phyloP scores from a whole-genome alignment of 768 basidiomycete species.

The Mycena olivaceomarginata region DNA sequence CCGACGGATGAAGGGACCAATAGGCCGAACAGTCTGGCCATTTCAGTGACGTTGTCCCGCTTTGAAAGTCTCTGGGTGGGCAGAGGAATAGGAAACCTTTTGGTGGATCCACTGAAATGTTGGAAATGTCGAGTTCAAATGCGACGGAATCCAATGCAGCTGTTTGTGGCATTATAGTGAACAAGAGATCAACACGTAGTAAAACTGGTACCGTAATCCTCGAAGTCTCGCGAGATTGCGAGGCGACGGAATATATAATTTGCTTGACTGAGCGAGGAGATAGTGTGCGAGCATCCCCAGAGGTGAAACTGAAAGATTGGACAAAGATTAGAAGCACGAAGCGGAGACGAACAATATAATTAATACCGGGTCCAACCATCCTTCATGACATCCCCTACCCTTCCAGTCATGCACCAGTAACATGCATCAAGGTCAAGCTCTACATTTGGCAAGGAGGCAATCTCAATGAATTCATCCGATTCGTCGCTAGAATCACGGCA shows the following conservation, averaged over 20 bases:
- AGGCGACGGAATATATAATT: not conserved
- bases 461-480: not conserved
- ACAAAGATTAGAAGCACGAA: not conserved
- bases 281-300: not conserved
- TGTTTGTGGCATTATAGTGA: not conserved
- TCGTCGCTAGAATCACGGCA: not conserved
- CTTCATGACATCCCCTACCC: not conserved
- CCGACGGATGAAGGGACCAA: not conserved
- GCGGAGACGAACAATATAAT: not conserved
- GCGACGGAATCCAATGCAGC: not conserved
- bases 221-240: not conserved
- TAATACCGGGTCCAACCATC: not conserved
- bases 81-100: not conserved
- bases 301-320: not conserved
- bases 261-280: not conserved
- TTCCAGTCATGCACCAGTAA: not conserved
- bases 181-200: not conserved
- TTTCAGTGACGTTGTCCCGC: not conserved
- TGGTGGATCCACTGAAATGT: not conserved
- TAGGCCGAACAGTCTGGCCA: not conserved
- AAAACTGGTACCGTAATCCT: not conserved
- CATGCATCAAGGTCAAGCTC: not conserved
- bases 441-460: not conserved
- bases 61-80: no score
- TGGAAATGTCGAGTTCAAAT: not conserved